These are phyloP conservation scores for Crithidia acanthocephali DNA, from an alignment of 208 protist genomes.

Conservation along the genomic window DNA sequence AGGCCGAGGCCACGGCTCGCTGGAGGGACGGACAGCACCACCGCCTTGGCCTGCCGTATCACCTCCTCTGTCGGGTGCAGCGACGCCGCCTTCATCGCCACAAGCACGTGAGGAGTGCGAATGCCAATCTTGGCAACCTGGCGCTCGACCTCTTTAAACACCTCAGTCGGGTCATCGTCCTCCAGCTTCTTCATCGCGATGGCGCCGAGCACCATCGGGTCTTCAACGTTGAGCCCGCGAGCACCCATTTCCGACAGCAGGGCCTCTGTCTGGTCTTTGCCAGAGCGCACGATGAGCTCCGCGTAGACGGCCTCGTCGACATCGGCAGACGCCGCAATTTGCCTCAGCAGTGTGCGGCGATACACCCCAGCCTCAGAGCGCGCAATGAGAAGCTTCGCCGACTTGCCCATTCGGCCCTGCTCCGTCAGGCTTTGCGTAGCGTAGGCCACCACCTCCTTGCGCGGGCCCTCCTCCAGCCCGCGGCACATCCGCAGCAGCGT, in stretches of 20 bases:
- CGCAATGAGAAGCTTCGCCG: conserved; percentile 63
- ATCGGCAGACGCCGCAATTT: conserved; percentile 59
- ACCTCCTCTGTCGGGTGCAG: conserved; percentile 42
- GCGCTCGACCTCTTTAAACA: conserved; percentile 70
- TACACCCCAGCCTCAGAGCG: conserved; percentile 45
- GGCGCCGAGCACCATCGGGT: conserved; percentile 67
- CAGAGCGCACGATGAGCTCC: conserved; percentile 64
- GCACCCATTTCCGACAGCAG: conserved; percentile 68
- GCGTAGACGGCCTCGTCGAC: conserved; percentile 82
- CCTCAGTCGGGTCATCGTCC: conserved; percentile 44
- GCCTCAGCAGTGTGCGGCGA: conserved; percentile 53
- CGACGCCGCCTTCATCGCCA: conserved; percentile 43
- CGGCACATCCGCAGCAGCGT: conserved; percentile 38
- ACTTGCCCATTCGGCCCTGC: conserved; percentile 36
- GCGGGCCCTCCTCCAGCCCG: conserved; percentile 40
- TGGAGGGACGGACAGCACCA: conserved; percentile 47
- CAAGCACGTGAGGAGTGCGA: conserved; percentile 50
- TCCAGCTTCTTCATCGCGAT: conserved; percentile 58
- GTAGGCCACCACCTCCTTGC: conserved; percentile 40
- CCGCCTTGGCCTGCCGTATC: conserved; percentile 34
- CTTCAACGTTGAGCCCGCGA: conserved; percentile 71
- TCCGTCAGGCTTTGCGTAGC: conserved; percentile 52
- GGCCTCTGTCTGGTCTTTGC: conserved; percentile 45
- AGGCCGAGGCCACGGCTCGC: conserved; percentile 31
- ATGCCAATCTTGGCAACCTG: conserved; percentile 66